These are phyloP conservation scores for Sugiyamaella castrensis DNA, from an alignment of 1,139 yeast species.

Conservation along the genomic window DNA sequence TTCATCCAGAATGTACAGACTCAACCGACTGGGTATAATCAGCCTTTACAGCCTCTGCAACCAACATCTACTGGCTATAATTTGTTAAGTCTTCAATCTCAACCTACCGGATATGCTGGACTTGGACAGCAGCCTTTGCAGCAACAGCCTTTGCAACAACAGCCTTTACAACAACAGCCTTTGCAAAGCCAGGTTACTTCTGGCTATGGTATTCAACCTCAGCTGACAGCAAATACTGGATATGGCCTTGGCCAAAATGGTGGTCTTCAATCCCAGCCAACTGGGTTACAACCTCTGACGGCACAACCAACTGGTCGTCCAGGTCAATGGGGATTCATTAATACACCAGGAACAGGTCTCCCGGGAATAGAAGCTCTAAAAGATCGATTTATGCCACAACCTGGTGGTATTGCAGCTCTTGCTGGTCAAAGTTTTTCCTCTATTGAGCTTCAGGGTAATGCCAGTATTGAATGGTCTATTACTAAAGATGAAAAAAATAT, in stretches of 20 bases:
- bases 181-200: not conserved
- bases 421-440: constrained; percentile 31
- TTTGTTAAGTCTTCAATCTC: constrained; percentile 38
- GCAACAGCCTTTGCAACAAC: constrained; percentile 40
- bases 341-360: constrained; percentile 67
- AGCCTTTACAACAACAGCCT: constrained; percentile 24
- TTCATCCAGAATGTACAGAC: constrained; percentile 23
- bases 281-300: constrained; percentile 34
- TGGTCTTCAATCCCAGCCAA: constrained; percentile 27
- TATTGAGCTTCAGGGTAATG: constrained; percentile 34
- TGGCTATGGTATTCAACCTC: constrained; percentile 42
- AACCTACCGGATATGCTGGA: constrained; percentile 33
- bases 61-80: constrained; percentile 42
- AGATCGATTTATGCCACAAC: constrained; percentile 73
- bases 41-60: constrained; percentile 32
- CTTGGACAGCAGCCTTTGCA: constrained; percentile 28
- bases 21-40: constrained; percentile 33
- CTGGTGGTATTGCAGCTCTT: constrained; percentile 50
- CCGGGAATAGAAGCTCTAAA: constrained; percentile 77
- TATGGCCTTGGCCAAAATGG: constrained; percentile 15
- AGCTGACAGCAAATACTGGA: constrained; percentile 34
- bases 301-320: constrained; percentile 64
- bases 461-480: constrained; percentile 61
- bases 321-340: constrained; percentile 80
- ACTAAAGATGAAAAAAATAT: constrained; percentile 81